These are phyloP conservation scores for Penicillium cinerascens DNA, from an alignment of 495 filamentous ascomycete genomes.

Conservation along the genomic window DNA sequence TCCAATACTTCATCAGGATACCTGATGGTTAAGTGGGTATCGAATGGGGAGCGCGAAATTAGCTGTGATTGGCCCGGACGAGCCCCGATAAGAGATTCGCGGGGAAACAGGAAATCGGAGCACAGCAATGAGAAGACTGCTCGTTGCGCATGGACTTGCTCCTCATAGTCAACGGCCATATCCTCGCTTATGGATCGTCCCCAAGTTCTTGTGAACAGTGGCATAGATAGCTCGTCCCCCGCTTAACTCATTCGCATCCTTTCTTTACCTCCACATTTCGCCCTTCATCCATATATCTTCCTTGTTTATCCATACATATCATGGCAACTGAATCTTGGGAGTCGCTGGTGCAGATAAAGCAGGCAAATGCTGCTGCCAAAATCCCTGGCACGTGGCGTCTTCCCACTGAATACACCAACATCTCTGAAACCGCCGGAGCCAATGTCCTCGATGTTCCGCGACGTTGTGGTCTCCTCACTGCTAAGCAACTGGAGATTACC, in stretches of 20 bases:
- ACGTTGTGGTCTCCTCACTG: slow-evolving; percentile 42
- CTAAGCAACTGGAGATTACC: slow-evolving; percentile 51
- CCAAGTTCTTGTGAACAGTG: no score
- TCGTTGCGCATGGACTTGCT: neutral
- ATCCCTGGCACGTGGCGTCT: slow-evolving; percentile 45
- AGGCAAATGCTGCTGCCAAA: slow-evolving; percentile 33
- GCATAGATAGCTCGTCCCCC: neutral
- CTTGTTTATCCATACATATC: neutral
- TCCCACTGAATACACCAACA: slow-evolving; percentile 9
- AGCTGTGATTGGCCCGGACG: slow-evolving; percentile 9
- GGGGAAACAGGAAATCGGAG: neutral
- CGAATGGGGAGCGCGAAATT: neutral
- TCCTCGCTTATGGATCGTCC: neutral
- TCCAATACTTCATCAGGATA: no score
- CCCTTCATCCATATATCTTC: neutral
- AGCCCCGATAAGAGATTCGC: neutral
- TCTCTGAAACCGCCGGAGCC: slow-evolving; percentile 1
- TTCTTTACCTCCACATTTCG: neutral
- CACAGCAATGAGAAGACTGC: neutral
- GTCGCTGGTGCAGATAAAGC: slow-evolving; percentile 28
- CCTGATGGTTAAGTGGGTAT: neutral
- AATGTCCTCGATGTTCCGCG: slow-evolving; percentile 38
- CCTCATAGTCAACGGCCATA: neutral
- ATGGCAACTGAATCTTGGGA: slow-evolving; percentile 24
- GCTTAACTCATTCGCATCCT: neutral